Evolutionary conservation across 2,329 filamentous ascomycete species (phyloP).

Genomic region (Aspergillus sp.): DNA sequence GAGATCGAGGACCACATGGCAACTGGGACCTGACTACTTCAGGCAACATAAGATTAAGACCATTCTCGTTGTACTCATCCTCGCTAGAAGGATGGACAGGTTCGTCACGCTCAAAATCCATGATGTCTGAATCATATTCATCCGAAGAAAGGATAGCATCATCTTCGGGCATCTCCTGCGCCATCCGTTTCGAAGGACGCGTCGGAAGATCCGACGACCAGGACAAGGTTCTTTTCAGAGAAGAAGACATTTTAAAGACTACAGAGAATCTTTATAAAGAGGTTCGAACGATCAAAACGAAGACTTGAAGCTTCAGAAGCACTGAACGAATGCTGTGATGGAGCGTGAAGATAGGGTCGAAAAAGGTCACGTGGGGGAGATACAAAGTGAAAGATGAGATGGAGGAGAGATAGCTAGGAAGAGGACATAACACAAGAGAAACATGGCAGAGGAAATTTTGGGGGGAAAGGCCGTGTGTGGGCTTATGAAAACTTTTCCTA

Average conservation of each 20-base stretch:
- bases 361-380: constrained; percentile 15
- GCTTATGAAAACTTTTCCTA: too few species aligned
- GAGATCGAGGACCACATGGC: constrained; percentile 10
- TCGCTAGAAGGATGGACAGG: background rate
- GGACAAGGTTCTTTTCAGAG: background rate
- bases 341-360: constrained; percentile 10
- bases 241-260: constrained; percentile 2
- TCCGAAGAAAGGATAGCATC: background rate
- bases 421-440: constrained; percentile 2
- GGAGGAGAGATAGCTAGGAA: background rate
- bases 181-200: constrained; percentile 2
- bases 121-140: background rate
- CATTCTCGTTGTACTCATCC: background rate
- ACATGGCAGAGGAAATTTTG: background rate
- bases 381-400: background rate
- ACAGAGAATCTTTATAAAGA: background rate
- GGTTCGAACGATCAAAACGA: too few species aligned
- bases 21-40: constrained; percentile 23
- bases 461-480: too few species aligned
- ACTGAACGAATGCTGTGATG: background rate
- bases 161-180: background rate
- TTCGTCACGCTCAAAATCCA: too few species aligned
- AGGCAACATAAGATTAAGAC: constrained; percentile 19
- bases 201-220: background rate
- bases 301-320: too few species aligned